Conservation (phyloP, 225 moss, liverwort and hornwort species). For the Climacium dendroides region DNA sequence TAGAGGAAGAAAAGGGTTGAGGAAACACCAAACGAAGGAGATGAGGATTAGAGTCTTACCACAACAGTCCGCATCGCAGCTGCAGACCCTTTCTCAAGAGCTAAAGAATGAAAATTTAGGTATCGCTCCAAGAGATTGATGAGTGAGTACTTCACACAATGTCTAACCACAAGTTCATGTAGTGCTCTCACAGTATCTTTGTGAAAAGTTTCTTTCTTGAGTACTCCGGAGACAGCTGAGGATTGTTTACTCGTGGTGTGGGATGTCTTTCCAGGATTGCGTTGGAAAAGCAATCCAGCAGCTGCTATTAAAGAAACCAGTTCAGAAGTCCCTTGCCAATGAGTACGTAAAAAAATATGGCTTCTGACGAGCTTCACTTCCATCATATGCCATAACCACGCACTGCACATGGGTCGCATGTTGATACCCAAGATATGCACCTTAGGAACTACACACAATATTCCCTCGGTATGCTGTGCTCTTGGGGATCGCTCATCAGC, state of each 20-base stretch:
- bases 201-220: slow-evolving; percentile 37
- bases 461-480: slow-evolving; percentile 3
- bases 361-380: slow-evolving; percentile 71
- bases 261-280: slow-evolving; percentile 30
- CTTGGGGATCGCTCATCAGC: slow-evolving; percentile 36
- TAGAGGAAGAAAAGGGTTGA: not conserved
- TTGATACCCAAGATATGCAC: slow-evolving; percentile 66
- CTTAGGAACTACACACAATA: slow-evolving; percentile 47
- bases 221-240: slow-evolving; percentile 8
- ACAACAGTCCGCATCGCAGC: slow-evolving; percentile 53
- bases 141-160: slow-evolving; percentile 71
- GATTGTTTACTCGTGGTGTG: slow-evolving; percentile 32
- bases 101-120: slow-evolving; percentile 68
- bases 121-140: slow-evolving; percentile 69
- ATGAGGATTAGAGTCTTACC: slow-evolving; percentile 12
- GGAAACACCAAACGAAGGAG: not conserved
- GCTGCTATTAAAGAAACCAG: slow-evolving; percentile 69
- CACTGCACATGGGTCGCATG: slow-evolving; percentile 55
- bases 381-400: slow-evolving; percentile 91
- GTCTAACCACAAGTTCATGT: slow-evolving; percentile 77
- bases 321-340: slow-evolving; percentile 83
- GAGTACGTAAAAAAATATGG: slow-evolving; percentile 56
- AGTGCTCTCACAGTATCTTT: slow-evolving; percentile 70
- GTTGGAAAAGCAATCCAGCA: slow-evolving; percentile 68
- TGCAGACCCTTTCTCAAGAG: slow-evolving; percentile 67